Base-by-base conservation (phyloP, 2,329 filamentous ascomycete genomes). In the Alternaria consortialis region DNA sequence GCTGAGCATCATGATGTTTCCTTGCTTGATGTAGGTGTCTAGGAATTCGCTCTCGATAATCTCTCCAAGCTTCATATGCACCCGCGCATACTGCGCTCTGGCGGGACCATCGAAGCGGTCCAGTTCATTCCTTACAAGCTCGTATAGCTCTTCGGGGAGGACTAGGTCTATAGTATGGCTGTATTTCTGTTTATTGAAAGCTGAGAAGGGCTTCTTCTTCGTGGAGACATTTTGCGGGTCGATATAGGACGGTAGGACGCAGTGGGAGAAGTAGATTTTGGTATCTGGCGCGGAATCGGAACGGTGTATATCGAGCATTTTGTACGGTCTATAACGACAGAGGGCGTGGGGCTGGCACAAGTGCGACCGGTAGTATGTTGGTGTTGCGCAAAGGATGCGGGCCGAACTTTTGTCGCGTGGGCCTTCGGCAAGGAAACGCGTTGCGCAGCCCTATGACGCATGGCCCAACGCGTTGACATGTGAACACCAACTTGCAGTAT, bases 1-100 rank as follows among this genome's bases (percentile, higher is more conserved):
- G 0, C 94, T 97, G 2, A 97, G 84, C 90, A 98, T 92, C 68
- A 92, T 78, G 50, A 96, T 82, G 73, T 93, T 89, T 5, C 92
- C 92, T 93, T 60, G 60, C 2, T 97, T 97, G 67, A 98, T 89
- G 74, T 96, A 94, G 43, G 88, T 84, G n/a, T 87, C 90, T 72
- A 97, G 93, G 71, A 97, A 97, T 0, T 89, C 86, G 1, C 87
- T 87, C 34, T 90, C 84, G 1, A 98, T 76, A 5, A 98, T 74
- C 60, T 92, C 88, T 8, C 84, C 85, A 9, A 97, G 83, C 4
- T 87, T 87, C 85, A 97, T 89, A 67, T 87, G 86, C 2, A 97
- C 87, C 61, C 87, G 86, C 32, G 86, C 86, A 82, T 92, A 96
- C 47, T 80, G 78, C 13, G 81, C 70, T 9, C 68, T 75, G n/a